Base-by-base conservation (phyloP, 768 basidiomycete genomes). In the Cantharellus cinnabarinus region DNA sequence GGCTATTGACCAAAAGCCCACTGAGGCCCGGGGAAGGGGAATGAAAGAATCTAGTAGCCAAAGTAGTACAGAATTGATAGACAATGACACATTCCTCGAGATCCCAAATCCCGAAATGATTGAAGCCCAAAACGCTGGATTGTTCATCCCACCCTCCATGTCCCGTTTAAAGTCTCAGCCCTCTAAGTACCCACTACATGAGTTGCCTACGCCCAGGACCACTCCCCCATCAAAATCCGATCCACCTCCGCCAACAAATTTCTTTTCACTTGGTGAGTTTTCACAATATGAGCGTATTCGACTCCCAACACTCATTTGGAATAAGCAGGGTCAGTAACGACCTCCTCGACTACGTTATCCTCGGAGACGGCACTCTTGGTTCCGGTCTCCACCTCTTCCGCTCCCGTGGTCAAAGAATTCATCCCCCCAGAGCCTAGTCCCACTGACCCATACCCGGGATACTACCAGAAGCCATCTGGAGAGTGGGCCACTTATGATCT, bases 381-480 rank as follows among this genome's bases (percentile, higher is more conserved):
- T 29, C 20, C 20, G 20, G 39, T 40, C 7, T 42, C 38, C n/a
- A 34, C 61, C 29, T 61, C 61, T 20, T 42, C 87, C 34, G 87
- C 88, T 0, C 87, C 87, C 3, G 68, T 68, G 10, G 67, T 89
- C 5, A 76, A 82, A 3, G 79, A 78, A 50, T 88, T 82, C 63
- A 73, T 77, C 48, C 79, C 81, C 0, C 88, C 86, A 0, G 79
- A 82, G 57, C 88, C 89, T 1, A 82, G 80, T 3, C 77, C 78
- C 2, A 73, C 74, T 4, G 89, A 90, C 66, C 77, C 79, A 14
- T 88, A 89, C 68, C 89, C 89, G 0, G 89, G 89, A 3, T 91
- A 90, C 71, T 89, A 90, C 64, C 80, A 82, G 58, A 75, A 84
- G 20, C 86, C 89, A 0, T 83, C 85, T 4, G 89, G 89, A 15